Conservation (phyloP, 768 basidiomycete genomes). For the Lentinula edodes region DNA sequence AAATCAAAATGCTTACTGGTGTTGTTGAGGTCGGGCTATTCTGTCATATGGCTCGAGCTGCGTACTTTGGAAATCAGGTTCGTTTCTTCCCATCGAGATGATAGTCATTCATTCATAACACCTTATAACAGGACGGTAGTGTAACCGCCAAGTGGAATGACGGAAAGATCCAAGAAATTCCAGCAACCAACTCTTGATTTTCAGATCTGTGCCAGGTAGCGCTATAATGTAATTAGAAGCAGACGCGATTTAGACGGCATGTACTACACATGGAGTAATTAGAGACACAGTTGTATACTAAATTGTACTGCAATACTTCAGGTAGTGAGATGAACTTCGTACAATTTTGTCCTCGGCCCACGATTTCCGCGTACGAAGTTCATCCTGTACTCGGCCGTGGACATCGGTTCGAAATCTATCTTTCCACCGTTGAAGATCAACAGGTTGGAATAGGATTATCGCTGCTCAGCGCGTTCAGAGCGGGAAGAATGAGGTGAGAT, state of each 20-base stretch:
- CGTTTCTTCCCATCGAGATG: slow-evolving; percentile 9
- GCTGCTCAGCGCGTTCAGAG: not conserved
- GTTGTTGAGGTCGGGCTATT: slow-evolving; percentile 99
- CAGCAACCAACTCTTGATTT: not conserved
- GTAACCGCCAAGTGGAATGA: slow-evolving; percentile 57
- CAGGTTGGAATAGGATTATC: not conserved
- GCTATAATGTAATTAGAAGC: not conserved
- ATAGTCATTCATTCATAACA: not conserved
- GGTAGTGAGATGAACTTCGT: too few relatives aligned
- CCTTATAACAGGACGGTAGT: slow-evolving; percentile 53
- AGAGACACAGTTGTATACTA: too few relatives aligned
- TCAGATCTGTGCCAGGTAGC: not conserved
- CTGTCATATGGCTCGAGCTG: slow-evolving; percentile 86
- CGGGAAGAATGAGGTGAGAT: not conserved
- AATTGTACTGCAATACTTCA: too few relatives aligned
- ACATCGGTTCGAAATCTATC: not conserved
- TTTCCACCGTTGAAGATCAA: not conserved
- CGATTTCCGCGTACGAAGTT: not conserved
- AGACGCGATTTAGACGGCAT: not conserved
- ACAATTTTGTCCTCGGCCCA: too few relatives aligned
- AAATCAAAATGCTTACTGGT: slow-evolving; percentile 92
- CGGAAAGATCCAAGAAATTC: slow-evolving; percentile 35
- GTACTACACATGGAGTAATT: not conserved
- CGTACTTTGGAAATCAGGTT: slow-evolving; percentile 93
- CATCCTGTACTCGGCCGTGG: not conserved